Evolutionary conservation across 2,329 filamentous ascomycete genomes (phyloP), one percentile per base, ranked within the genome.

Genomic region (Phyllosticta citrichinensis): DNA sequence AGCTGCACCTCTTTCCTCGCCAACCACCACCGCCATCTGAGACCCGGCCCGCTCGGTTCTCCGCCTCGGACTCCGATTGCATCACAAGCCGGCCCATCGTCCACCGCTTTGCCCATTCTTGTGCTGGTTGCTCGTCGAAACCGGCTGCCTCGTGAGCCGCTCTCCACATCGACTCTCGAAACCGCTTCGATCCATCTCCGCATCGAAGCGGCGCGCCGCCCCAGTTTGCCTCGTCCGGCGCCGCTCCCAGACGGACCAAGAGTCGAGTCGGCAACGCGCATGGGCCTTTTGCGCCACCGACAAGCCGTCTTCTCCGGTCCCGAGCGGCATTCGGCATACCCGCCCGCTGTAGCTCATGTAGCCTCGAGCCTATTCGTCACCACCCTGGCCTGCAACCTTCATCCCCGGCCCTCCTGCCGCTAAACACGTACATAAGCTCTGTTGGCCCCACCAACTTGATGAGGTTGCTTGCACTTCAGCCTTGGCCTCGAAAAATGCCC

Each of bases 31-130:
- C 4, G 6, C 27, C 27, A 54, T 20, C 19, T 55, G 22, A 55
- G 53, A 55, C 53, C 51, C 51, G 51, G 19, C 51, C 54, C 17
- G 54, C 9, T 50, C 56, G 56, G 56, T 27, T 58, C 56, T 58
- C 56, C 56, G 40, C 56, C 22, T 58, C 56, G 56, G 56, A 58
- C 40, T 58, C 56, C 56, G 56, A 40, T 17, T 14, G 33, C 33
- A 40, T 40, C 33, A 40, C 33, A 17, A 40, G 33, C 33, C 33
- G 33, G 33, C 14, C 33, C 14, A 30, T 5, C 5, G 9, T 40
- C 12, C 11, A 5, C 12, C 33, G 5, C 33, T 40, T 40, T 12
- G 33, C 27, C 27, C 27, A 40, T 12, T 40, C 11, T 14, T 12
- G 14, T 14, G 14, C 14, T 14, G 9, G 33, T 40, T 14, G 33